Evolutionary conservation across 192 early-diverging fungal genomes (phyloP).

Genomic region (Kickxella alabastrina): DNA sequence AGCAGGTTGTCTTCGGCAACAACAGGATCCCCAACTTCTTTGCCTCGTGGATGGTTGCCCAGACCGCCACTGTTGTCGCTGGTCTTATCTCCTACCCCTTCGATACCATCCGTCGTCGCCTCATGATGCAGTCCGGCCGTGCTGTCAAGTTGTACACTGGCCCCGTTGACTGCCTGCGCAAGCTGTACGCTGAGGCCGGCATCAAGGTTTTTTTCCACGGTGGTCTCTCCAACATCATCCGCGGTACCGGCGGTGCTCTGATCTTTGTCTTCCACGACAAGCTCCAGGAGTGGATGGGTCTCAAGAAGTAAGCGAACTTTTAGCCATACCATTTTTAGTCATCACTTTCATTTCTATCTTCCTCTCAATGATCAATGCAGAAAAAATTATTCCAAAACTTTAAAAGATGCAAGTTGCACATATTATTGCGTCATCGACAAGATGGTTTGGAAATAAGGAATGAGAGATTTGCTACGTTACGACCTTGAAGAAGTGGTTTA

Average conservation of each 20-base stretch:
- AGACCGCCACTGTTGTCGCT: constrained; percentile 81
- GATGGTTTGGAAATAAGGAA: too few species aligned
- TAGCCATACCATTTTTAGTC: not conserved
- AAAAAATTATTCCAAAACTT: too few species aligned
- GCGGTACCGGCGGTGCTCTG: constrained; percentile 94
- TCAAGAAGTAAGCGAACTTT: constrained; percentile 13
- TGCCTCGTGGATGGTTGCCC: constrained; percentile 63
- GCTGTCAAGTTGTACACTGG: constrained; percentile 85
- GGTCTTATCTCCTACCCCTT: constrained; percentile 93
- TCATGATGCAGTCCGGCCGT: constrained; percentile 95
- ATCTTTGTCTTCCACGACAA: constrained; percentile 73
- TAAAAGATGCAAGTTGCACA: too few species aligned
- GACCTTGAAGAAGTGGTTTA: too few species aligned
- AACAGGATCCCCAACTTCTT: constrained; percentile 52
- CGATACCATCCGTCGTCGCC: constrained; percentile 96
- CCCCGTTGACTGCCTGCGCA: constrained; percentile 78
- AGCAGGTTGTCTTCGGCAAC: constrained; percentile 51
- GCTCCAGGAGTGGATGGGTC: constrained; percentile 52
- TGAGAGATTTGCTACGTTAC: too few species aligned
- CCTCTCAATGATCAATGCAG: too few species aligned
- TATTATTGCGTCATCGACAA: too few species aligned
- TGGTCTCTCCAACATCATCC: constrained; percentile 98
- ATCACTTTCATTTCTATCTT: not conserved
- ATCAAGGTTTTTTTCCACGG: constrained; percentile 96
- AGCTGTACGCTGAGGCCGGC: constrained; percentile 92